phyloP scores from a whole-genome alignment of 495 filamentous ascomycete genomes.

The Amorphotheca resinae region DNA sequence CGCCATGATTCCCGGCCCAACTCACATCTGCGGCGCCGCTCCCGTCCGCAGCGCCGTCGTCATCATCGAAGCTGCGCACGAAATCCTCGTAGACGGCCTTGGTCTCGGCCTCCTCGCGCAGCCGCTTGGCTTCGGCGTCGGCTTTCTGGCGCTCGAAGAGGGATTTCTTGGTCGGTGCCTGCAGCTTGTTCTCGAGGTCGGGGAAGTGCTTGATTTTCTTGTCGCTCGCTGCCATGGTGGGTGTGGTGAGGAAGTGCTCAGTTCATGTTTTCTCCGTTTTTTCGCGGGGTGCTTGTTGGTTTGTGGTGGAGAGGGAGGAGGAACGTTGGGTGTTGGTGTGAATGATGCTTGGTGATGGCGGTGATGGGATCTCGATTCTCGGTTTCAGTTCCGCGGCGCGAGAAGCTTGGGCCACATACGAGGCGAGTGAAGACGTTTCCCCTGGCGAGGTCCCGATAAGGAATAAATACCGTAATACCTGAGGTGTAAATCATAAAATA shows the following conservation, averaged over 20 bases:
- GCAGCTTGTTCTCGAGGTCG: constrained; percentile 71
- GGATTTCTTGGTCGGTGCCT: constrained; percentile 74
- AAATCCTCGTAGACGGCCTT: constrained; percentile 86
- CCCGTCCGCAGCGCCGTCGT: constrained; percentile 34
- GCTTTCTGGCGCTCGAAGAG: constrained; percentile 88
- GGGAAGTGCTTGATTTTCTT: constrained; percentile 48
- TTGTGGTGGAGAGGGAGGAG: neutral
- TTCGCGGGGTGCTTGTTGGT: neutral
- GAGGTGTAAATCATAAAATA: no score
- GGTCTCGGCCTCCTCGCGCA: constrained; percentile 77
- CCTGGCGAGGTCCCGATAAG: no score
- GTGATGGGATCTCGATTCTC: no score
- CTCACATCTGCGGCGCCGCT: neutral
- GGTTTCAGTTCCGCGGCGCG: no score
- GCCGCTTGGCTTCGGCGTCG: constrained; percentile 84
- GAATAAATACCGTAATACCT: no score
- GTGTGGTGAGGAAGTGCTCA: no score
- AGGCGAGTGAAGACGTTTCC: no score
- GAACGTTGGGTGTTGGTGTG: neutral
- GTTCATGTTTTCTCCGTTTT: neutral
- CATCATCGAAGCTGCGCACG: constrained; percentile 78
- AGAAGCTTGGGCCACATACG: no score
- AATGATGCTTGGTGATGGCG: no score
- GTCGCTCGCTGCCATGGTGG: constrained; percentile 7
- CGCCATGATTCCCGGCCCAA: neutral